Evolutionary conservation across 2,329 filamentous ascomycete species (phyloP).

Genomic region (Fusarium aywerte): DNA sequence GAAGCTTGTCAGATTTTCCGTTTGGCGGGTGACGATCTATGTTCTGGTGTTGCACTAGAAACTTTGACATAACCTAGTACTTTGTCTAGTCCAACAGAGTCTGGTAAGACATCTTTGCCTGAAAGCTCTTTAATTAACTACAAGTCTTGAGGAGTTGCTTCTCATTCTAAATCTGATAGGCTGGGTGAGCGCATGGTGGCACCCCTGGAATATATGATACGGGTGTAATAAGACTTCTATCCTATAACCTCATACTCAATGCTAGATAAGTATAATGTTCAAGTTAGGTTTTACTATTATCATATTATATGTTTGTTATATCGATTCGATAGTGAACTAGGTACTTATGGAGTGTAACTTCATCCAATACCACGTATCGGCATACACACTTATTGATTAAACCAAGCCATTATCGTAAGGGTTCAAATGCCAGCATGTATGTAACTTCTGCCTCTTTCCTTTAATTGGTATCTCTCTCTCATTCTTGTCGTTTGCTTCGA

Average conservation of each 20-base stretch:
- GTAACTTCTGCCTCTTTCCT: background rate
- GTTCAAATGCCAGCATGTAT: background rate
- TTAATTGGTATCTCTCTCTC: background rate
- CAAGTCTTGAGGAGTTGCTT: background rate
- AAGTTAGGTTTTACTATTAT: no score
- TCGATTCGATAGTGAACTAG: background rate
- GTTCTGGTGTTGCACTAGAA: background rate
- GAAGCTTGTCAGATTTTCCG: slow-evolving; percentile 1
- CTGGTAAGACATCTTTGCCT: background rate
- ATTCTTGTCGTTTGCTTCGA: background rate
- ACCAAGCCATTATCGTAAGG: background rate
- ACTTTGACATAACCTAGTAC: background rate
- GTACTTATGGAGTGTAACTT: background rate
- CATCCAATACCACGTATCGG: background rate
- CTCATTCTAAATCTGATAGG: background rate
- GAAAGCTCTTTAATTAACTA: background rate
- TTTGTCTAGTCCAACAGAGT: background rate
- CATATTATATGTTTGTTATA: background rate
- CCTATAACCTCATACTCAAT: background rate
- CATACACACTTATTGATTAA: background rate
- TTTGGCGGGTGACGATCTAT: background rate
- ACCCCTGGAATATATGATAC: background rate
- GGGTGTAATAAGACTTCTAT: background rate
- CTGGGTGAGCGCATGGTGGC: background rate
- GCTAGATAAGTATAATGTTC: background rate